Percentiles rank a stretch among this genome's conserved stretches.
Conservation (phyloP, 2,329 filamentous ascomycete genomes). For the Colletotrichum sansevieriae region DNA sequence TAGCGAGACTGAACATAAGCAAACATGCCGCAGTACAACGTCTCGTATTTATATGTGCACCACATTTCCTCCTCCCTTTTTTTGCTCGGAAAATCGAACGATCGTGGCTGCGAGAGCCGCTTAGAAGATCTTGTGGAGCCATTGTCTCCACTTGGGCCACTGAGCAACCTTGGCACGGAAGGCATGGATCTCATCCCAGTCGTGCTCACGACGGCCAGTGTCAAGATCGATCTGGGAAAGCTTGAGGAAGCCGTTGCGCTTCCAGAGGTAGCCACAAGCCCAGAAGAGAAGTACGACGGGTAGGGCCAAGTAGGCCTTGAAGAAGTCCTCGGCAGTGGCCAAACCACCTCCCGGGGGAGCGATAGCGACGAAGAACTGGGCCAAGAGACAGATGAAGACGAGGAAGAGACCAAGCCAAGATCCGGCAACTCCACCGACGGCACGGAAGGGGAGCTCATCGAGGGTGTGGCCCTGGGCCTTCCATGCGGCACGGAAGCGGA, state of each 20-base stretch:
- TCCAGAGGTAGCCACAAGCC: conserved; percentile 72
- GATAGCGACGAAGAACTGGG: conserved; percentile 65
- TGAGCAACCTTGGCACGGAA: conserved; percentile 62
- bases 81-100: not conserved
- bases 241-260: conserved; percentile 70
- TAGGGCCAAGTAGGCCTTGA: conserved; percentile 65
- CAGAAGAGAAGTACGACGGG: conserved; percentile 68
- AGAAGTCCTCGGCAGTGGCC: conserved; percentile 63
- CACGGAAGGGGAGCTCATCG: conserved; percentile 75
- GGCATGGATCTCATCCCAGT: conserved; percentile 74
- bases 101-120: not conserved
- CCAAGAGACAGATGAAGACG: conserved; percentile 65
- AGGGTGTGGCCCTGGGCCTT: conserved; percentile 66
- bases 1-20: conserved; percentile 2
- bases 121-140: conserved; percentile 55
- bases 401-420: conserved; percentile 73
- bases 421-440: conserved; percentile 70
- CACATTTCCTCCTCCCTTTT: not conserved
- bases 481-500: conserved; percentile 77
- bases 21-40: not conserved
- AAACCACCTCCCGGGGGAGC: conserved; percentile 51
- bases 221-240: conserved; percentile 75
- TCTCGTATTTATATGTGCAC: conserved; percentile 20
- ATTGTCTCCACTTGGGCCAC: conserved; percentile 65
- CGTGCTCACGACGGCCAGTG: conserved; percentile 72